Conservation (phyloP, 768 basidiomycete genomes). For the Hygrophorus pudorinus region DNA sequence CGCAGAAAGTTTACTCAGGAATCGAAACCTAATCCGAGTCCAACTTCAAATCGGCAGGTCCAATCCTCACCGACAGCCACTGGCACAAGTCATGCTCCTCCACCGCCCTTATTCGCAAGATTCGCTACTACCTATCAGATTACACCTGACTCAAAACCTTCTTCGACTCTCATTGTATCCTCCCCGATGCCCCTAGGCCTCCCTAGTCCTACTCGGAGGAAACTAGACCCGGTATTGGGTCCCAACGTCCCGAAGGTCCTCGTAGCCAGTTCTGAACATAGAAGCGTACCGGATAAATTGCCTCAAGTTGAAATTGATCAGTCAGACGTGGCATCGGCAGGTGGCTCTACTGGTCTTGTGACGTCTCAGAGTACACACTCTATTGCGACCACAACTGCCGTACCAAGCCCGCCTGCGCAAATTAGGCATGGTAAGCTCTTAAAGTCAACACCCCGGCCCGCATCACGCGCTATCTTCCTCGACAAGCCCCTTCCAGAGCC, state of each 20-base stretch:
- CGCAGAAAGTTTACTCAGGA: conserved; percentile 38
- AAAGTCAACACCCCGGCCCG: not conserved
- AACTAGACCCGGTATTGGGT: not conserved
- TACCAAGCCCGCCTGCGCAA: not conserved
- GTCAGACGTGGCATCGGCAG: too few species aligned
- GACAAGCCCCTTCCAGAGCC: not conserved
- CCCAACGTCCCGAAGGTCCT: not conserved
- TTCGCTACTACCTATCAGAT: conserved; percentile 22
- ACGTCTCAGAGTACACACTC: not conserved
- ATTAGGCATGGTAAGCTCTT: not conserved
- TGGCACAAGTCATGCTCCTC: conserved; percentile 13
- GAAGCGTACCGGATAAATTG: too few species aligned
- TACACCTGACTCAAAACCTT: conserved; percentile 7
- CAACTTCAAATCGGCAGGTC: conserved; percentile 6
- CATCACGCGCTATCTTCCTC: not conserved
- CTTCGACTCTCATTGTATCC: conserved; percentile 22
- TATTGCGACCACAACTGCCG: not conserved
- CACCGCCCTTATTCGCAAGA: conserved; percentile 32
- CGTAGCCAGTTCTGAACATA: not conserved
- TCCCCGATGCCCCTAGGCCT: conserved; percentile 25
- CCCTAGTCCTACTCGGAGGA: conserved; percentile 8
- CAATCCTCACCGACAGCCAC: conserved; percentile 5
- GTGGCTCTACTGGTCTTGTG: too few species aligned
- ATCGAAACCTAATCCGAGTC: conserved; percentile 6
- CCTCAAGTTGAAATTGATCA: too few species aligned